Evolutionary conservation across 2,329 filamentous ascomycete species (phyloP), one percentile per base, ranked within the genome.

Genomic region (Lachnellula suecica): DNA sequence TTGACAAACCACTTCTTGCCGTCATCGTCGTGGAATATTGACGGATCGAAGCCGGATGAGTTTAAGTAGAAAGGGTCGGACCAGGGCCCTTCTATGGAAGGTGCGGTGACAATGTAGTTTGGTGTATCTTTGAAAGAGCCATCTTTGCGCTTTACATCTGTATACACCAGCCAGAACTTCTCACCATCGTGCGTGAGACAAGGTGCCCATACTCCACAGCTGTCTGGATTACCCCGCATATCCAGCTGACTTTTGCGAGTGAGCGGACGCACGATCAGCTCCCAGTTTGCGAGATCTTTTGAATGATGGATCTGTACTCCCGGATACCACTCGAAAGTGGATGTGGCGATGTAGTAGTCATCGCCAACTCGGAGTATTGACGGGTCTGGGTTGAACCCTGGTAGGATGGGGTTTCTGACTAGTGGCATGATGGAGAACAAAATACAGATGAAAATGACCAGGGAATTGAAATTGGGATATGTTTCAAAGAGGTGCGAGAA

Each of bases 61-160:
- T 84, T 85, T 62, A 75, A 72, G 59, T 80, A 81, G 6, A 81
- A 64, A 0, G 82, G 81, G 45, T 85, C 82, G 0, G 79, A 82
- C 83, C 83, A 85, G 0, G 82, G 81, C 0, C 82, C 83, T 34
- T 79, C 74, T 48, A 85, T 79, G 4, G 69, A 59, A 0, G 74
- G 69, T 1, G 79, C 74, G 29, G 63, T 78, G 48, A 86, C 77
- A 52, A 86, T 84, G 63, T 85, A 86, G 61, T 85, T 86, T 58
- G 79, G 82, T 1, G 79, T 75, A 59, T 85, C 82, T 64, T 83
- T 84, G 74, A 84, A 85, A 2, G 77, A 80, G 11, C 83, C 83
- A 59, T 86, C 83, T 64, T 85, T 85, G 57, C 83, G 80, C 69
- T 85, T 86, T 15, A 86, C 82, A 60, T 85, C 81, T 1, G 82